Evolutionary conservation across 805 yeast species (phyloP).

Genomic region (Yarrowia sp.): DNA sequence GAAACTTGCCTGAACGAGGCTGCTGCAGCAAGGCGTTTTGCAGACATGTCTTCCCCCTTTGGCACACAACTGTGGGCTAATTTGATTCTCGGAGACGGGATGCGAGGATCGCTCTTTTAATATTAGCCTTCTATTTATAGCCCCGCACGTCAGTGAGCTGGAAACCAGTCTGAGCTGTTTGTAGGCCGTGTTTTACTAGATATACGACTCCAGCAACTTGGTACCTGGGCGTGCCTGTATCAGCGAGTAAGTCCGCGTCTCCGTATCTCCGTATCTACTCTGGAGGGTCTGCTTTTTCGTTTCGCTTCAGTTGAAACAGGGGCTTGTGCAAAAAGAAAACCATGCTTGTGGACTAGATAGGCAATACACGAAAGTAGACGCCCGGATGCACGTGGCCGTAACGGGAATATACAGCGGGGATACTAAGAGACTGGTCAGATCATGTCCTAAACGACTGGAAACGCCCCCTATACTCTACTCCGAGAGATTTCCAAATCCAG

Average conservation of each 20-base stretch:
- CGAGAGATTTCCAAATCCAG: background rate
- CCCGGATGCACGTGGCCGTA: too few relatives aligned
- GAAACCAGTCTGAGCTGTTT: background rate
- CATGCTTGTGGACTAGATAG: too few relatives aligned
- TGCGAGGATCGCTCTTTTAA: conserved; percentile 24
- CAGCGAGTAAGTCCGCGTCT: too few relatives aligned
- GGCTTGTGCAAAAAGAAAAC: background rate
- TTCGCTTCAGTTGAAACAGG: background rate
- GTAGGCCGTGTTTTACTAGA: background rate
- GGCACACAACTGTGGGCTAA: background rate
- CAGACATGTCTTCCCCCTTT: background rate
- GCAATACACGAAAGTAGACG: too few relatives aligned
- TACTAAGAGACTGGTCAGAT: too few relatives aligned
- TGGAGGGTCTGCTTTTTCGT: background rate
- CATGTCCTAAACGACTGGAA: too few relatives aligned
- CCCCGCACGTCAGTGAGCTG: background rate
- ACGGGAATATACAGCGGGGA: too few relatives aligned
- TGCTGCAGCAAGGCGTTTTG: too few relatives aligned
- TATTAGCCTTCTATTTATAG: conserved; percentile 22
- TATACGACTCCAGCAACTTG: too few relatives aligned
- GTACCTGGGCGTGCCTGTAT: too few relatives aligned
- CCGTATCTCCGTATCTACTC: too few relatives aligned
- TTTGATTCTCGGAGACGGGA: conserved; percentile 16
- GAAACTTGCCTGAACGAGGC: too few relatives aligned
- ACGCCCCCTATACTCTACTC: background rate